Base-by-base conservation (phyloP, 1,139 yeast genomes). In the Yamadazyma friedrichii region DNA sequence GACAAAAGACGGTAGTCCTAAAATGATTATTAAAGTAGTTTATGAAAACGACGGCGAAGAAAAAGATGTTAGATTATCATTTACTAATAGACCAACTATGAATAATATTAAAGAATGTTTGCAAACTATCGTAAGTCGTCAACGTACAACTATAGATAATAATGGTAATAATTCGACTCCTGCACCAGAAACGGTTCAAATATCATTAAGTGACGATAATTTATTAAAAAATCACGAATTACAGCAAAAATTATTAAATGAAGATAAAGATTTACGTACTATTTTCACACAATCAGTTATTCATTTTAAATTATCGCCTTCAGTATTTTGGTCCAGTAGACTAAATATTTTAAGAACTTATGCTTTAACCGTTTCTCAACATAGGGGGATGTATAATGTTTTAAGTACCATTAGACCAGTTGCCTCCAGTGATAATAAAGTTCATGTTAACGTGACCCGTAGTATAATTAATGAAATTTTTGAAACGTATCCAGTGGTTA, bases 351-450 rank as follows among this genome's bases (percentile, higher is more conserved):
- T 93, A 41, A 70, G 98, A 41, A 88, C 97, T 0, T 88, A 80
- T 65, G 97, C 97, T 0, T 74, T 93, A 47, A 79, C 94, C 3
- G 76, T 80, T 11, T 78, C 88, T 10, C 98, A 94, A 57, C 86
- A 86, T 50, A 74, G 84, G 40, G 99, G 99, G 0, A 95, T 96
- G 0, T 94, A 91, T 58, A 93, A 93, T 58, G 98, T 93, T 1
- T 67, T 93, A 43, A 86, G 96, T 34, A 88, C 98, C 0, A 93
- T 93, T 52, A 88, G 87, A 54, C 97, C 98, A 0, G 91, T 86
- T 31, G 94, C 95, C 1, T 82, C 95, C 0, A 83, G 93, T 17
- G 96, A 89, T 50, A 86, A 86, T 56, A 88, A 88, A 59, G 95
- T 91, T 42, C 89, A 88, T 59, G 95, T 94, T 34, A 85, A 91